Evolutionary conservation across 78 protist species (phyloP).

Genomic region (Protostelium mycophagum): DNA sequence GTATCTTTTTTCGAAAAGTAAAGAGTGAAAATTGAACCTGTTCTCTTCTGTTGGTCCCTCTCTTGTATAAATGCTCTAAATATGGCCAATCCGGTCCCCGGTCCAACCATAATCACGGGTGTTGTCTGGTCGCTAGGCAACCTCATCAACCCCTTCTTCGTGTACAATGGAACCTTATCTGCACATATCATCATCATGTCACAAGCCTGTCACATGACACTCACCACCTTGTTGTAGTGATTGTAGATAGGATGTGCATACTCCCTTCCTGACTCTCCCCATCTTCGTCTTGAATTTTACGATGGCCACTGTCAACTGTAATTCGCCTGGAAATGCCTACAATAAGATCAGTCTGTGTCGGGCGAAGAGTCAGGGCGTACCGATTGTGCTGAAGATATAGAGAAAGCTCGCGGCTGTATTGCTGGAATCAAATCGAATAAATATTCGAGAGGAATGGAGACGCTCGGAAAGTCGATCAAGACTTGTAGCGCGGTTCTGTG

Average conservation of each 20-base stretch:
- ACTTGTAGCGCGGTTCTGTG: constrained; percentile 54
- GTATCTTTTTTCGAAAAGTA: neutral
- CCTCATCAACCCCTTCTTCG: constrained; percentile 29
- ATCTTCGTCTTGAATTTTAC: constrained; percentile 24
- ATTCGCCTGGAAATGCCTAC: constrained; percentile 2
- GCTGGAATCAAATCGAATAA: constrained; percentile 53
- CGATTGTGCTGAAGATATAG: constrained; percentile 54
- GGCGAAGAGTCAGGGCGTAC: neutral
- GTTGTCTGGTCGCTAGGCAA: constrained; percentile 17
- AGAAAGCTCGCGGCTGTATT: constrained; percentile 59
- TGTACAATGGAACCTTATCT: constrained; percentile 17
- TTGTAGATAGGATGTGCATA: constrained; percentile 37
- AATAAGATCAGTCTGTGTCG: neutral
- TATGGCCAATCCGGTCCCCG: constrained; percentile 70
- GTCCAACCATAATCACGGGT: constrained; percentile 65
- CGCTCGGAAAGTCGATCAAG: constrained; percentile 31
- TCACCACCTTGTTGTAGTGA: constrained; percentile 1
- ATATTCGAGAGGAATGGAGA: constrained; percentile 40
- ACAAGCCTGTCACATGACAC: neutral
- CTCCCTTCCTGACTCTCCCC: constrained; percentile 44
- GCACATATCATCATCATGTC: neutral
- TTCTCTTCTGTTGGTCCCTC: constrained; percentile 6
- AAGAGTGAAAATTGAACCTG: too few relatives aligned
- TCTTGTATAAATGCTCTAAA: constrained; percentile 58
- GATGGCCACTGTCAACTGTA: constrained; percentile 40